A percentile compares a stretch with the other conserved stretches of the same genome.
phyloP scores from a whole-genome alignment of 1,139 yeast genomes.

The Zygosaccharomyces sapae region DNA sequence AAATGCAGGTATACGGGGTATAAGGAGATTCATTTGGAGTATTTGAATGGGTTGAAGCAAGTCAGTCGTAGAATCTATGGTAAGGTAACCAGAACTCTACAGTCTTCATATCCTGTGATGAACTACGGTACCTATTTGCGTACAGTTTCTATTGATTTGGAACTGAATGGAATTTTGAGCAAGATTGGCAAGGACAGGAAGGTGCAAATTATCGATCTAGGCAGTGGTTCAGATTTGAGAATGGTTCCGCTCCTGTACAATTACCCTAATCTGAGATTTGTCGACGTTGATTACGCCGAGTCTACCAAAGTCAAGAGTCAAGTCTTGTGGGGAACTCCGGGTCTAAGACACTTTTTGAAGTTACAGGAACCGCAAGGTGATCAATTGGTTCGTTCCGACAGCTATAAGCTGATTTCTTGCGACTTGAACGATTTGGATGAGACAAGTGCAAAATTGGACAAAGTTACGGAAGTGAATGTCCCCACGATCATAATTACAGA shows the following conservation, averaged over 20 bases:
- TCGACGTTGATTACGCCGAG: slow-evolving; percentile 74
- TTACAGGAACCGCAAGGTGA: slow-evolving; percentile 12
- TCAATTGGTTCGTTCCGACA: slow-evolving; percentile 17
- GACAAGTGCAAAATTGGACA: slow-evolving; percentile 19
- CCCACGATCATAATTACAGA: slow-evolving; percentile 82
- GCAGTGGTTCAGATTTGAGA: slow-evolving; percentile 96
- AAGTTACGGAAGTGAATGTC: slow-evolving; percentile 36
- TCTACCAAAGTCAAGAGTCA: slow-evolving; percentile 58
- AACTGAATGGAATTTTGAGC: slow-evolving; percentile 49
- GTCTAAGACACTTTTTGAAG: slow-evolving; percentile 28
- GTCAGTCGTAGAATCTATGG: slow-evolving; percentile 27
- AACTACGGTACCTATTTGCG: slow-evolving; percentile 80
- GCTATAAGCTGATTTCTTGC: slow-evolving; percentile 29
- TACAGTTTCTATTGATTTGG: slow-evolving; percentile 54
- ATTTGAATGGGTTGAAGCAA: slow-evolving; percentile 20
- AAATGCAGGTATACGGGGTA: slow-evolving; percentile 38
- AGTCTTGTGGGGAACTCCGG: slow-evolving; percentile 32
- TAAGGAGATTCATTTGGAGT: slow-evolving; percentile 22
- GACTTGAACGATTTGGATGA: slow-evolving; percentile 28
- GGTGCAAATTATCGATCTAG: slow-evolving; percentile 73
- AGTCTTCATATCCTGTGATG: slow-evolving; percentile 70
- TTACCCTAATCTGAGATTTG: slow-evolving; percentile 41
- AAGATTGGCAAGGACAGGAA: slow-evolving; percentile 25
- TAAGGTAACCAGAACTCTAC: slow-evolving; percentile 26
- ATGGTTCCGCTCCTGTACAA: slow-evolving; percentile 26